Evolutionary conservation across 805 yeast genomes (phyloP), one percentile per base, ranked within the genome.

Genomic region (Yarrowia deformans): DNA sequence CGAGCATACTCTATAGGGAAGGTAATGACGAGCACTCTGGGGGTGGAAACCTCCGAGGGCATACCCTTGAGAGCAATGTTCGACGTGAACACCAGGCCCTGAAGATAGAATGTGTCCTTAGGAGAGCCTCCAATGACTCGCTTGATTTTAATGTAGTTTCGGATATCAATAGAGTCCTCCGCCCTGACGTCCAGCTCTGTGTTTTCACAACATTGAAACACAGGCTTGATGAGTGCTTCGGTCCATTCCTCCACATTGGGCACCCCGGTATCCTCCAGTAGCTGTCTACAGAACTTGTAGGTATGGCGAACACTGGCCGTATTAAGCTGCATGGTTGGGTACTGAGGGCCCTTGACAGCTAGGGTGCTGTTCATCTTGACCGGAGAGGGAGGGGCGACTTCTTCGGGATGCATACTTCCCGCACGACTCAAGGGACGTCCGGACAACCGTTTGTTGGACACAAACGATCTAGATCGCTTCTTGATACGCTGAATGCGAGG

Each of bases 121-220:
- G 88, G 84, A 1, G 76, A 70, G 0, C 96, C 95, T 0, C 99
- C 98, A 0, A 88, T 83, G 9, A 94, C 86, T 70, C 92, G 84
- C 75, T 95, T 96, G 55, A 95, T 83, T 75, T 96, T 95, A 52
- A 95, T 86, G 77, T 91, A 94, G 73, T 90, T 93, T n/a, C 94
- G 84, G 61, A 93, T 88, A 76, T 95, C 98, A 70, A 93, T 83
- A 3, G 89, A 88, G 71, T 90, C 94, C 5, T 91, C 90, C 37
- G 85, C 83, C 45, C 82, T 81, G 2, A 87, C 81, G 72, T 87
- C 88, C 10, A 88, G 82, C 64, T 87, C 88, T 4, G 93, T 82
- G 18, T 80, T 79, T 48, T 88, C 87, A 1, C 91, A 84, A n/a
- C 81, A 80, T 45, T 83, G 81, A 35, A 83, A 79, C 14, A 93